Base-by-base conservation (phyloP, 768 basidiomycete genomes). In the Hypholoma fasciculare region DNA sequence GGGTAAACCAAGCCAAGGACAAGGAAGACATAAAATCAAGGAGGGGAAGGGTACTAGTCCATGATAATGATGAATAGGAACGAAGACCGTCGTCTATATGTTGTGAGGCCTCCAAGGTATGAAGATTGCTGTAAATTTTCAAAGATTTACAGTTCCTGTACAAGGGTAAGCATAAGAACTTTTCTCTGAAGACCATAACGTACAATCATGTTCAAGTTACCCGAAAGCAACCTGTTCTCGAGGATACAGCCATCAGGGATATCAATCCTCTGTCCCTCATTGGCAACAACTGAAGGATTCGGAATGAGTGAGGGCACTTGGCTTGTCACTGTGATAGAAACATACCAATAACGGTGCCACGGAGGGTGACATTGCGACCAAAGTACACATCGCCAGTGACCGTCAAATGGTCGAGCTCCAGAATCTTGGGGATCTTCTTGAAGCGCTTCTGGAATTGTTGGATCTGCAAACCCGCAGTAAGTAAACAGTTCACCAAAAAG, bases 391-490 rank as follows among this genome's bases (percentile, higher is more conserved):
- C 92, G 40, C 93, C 94, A 42, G 90, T 87, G 40, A 97, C 92
- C 9, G 96, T 97, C 74, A 97, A 81, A 74, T 97, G 95, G 72
- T 97, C 96, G 62, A 96, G 79, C 69, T 97, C 95, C 60, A 92
- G 75, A 63, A 97, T 90, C 68, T 85, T 85, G 30, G 95, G 95
- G 65, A 96, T 95, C 73, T 89, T 91, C 82, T 93, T 92, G 86
- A 98, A 96, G 49, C 94, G 87, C 73, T 92, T 92, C 78, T 95
- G 91, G 82, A 96, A 96, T 71, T 93, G 83, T 65, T 85, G 84
- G 58, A 92, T 90, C 88, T 88, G 58, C 39, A 48, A 11, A 34
- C 30, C 30, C n/a, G 11, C 14, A 46, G 14, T 57, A 16, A 34
- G 34, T 34, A 27, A 42, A 17, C 9, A 27, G 16, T 12, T 26